phyloP scores from a whole-genome alignment of 441 rosid species.

The Mallotus japonicus region DNA sequence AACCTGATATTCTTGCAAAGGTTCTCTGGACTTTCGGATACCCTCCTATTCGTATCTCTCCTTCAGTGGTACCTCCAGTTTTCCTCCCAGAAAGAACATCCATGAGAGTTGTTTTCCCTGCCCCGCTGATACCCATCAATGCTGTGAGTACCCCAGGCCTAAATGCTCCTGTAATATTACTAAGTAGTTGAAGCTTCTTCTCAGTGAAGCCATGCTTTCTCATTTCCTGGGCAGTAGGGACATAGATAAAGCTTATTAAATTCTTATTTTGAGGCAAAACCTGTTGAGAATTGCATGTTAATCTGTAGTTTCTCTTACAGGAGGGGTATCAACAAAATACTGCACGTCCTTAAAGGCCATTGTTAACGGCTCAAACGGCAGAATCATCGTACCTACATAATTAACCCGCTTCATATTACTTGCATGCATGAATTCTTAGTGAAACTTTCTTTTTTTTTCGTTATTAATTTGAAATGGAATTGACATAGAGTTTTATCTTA shows the following conservation, averaged over 20 bases:
- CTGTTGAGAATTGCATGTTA: neutral
- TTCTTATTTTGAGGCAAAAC: neutral
- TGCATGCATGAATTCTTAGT: neutral
- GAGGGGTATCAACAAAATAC: slow-evolving; percentile 61
- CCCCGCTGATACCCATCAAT: slow-evolving; percentile 73
- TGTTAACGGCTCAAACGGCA: slow-evolving; percentile 65
- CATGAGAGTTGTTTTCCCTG: slow-evolving; percentile 74
- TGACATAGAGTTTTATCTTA: neutral
- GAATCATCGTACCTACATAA: slow-evolving; percentile 43
- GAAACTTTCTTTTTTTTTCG: neutral
- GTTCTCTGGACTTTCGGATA: slow-evolving; percentile 54
- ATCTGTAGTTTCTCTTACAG: slow-evolving; percentile 36
- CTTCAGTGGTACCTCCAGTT: slow-evolving; percentile 56
- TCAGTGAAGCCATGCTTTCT: slow-evolving; percentile 36
- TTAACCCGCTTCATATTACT: neutral
- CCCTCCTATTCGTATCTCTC: slow-evolving; percentile 57
- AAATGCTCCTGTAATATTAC: slow-evolving; percentile 50
- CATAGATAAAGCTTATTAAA: neutral
- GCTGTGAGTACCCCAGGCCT: slow-evolving; percentile 75
- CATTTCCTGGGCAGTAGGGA: slow-evolving; percentile 41
- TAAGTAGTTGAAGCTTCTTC: slow-evolving; percentile 52
- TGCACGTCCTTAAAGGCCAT: slow-evolving; percentile 56
- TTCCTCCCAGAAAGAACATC: slow-evolving; percentile 74
- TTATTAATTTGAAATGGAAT: neutral
- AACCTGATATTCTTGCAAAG: slow-evolving; percentile 64